These are phyloP conservation scores for Dichotomocladium elegans DNA, from an alignment of 371 early-diverging fungal species.

Conservation along the genomic window DNA sequence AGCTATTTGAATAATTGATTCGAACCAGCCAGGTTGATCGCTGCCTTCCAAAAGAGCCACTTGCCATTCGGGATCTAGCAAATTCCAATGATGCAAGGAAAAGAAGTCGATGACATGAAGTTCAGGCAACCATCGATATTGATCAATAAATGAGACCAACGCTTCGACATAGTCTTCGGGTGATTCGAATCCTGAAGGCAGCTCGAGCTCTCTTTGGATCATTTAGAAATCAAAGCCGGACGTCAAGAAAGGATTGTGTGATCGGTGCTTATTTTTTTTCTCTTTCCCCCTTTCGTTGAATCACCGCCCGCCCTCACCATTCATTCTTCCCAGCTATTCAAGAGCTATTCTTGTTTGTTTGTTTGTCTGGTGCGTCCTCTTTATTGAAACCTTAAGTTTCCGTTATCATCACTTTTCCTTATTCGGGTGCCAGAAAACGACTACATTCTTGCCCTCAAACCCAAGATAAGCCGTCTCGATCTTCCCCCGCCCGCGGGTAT, in stretches of 20 bases:
- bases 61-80: conserved; percentile 47
- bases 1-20: not conserved
- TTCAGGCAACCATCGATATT: conserved; percentile 38
- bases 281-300: too few relatives aligned
- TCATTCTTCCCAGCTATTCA: too few relatives aligned
- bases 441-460: conserved; percentile 57
- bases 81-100: conserved; percentile 43
- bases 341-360: too few relatives aligned
- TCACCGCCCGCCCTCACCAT: too few relatives aligned
- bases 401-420: too few relatives aligned
- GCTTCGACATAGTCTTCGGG: conserved; percentile 27
- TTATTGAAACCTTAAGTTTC: too few relatives aligned
- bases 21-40: not conserved
- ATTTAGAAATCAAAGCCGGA: too few relatives aligned
- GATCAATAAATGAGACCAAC: conserved; percentile 20
- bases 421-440: conserved; percentile 30
- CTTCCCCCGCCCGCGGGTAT: conserved; percentile 6
- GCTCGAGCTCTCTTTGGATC: too few relatives aligned
- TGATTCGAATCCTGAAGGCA: conserved; percentile 3
- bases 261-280: too few relatives aligned
- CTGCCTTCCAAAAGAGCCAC: conserved; percentile 19
- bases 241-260: too few relatives aligned
- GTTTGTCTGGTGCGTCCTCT: too few relatives aligned
- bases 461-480: conserved; percentile 48
- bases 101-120: conserved; percentile 54